Conservation (phyloP, 495 filamentous ascomycete genomes). For the Glonium stellatum region DNA sequence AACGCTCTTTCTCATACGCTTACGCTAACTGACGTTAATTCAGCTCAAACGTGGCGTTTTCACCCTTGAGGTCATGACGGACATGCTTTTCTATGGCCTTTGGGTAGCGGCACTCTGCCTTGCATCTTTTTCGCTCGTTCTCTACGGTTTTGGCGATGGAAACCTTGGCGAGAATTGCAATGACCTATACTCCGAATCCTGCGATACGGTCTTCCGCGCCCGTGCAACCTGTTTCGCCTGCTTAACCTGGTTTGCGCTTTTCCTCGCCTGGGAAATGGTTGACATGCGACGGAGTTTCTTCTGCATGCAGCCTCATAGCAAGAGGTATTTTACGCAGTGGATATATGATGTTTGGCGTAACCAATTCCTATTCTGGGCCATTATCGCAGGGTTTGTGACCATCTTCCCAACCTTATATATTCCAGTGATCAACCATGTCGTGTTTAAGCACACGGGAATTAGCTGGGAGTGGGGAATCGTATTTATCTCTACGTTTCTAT, state of each 20-base stretch:
- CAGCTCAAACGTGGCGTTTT: conserved; percentile 56
- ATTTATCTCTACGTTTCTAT: conserved; percentile 50
- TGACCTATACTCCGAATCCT: conserved; percentile 45
- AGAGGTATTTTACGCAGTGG: conserved; percentile 43
- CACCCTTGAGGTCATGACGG: conserved; percentile 58
- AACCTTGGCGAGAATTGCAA: conserved; percentile 63
- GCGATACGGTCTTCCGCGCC: conserved; percentile 63
- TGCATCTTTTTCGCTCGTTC: conserved; percentile 59
- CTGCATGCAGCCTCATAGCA: conserved; percentile 52
- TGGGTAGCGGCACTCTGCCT: conserved; percentile 63
- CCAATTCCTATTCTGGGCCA: conserved; percentile 67
- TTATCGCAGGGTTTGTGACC: conserved; percentile 57
- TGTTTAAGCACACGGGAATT: conserved; percentile 71
- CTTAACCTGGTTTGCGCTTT: conserved; percentile 64
- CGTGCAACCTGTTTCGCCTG: conserved; percentile 70
- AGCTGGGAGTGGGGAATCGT: conserved; percentile 69
- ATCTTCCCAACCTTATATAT: conserved; percentile 72
- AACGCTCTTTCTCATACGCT: too few species aligned
- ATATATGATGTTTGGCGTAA: conserved; percentile 58
- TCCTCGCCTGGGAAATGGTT: conserved; percentile 48
- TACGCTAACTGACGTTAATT: too few species aligned
- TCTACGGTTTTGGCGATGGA: conserved; percentile 58
- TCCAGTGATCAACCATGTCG: conserved; percentile 56
- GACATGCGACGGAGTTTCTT: conserved; percentile 30
- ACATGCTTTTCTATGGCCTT: conserved; percentile 68